Base-by-base conservation (phyloP, 192 early-diverging fungal species). In the Spizellomyces sp. region DNA sequence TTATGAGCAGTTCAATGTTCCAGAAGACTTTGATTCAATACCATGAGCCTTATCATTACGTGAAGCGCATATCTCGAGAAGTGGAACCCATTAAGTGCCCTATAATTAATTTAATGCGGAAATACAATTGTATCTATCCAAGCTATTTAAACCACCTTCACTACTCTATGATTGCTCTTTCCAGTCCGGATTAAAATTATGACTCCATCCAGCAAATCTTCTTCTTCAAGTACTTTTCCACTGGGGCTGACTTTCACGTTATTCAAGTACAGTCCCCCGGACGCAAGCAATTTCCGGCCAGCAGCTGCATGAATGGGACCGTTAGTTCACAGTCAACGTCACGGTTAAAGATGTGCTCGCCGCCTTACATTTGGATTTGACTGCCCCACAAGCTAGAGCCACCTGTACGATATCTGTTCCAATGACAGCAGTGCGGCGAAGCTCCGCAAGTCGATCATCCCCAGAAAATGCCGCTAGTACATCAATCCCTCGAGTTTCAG, bases 251-350 rank as follows among this genome's bases (percentile, higher is more conserved):
- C 75, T 48, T 89, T 79, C 36, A 66, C 47, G 64, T 91, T 88
- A 82, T 90, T 90, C 19, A 92, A 66, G 69, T 98, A 98, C 36
- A 98, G 74, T 0, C 96, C 96, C 17, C 95, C 93, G 5, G 86
- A 74, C 42, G 86, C 85, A 60, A 90, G 83, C 42, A 94, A 77
- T 55, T 95, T 92, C 46, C 89, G 79, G 0, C 93, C 92, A 46
- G 90, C 92, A 12, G 90, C 89, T 90, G 73, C 44, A 21, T 17
- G 62, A 67, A 42, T 15, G 52, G 10, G 47, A 19, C 5, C 4
- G 7, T 19, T 67, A 41, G 60, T 2, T 50, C 17, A 36, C 27
- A 0, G 27, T 36, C 27, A 3, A 36, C 27, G 27, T 36, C 21
- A 10, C 7, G 14, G 45, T 4, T 9, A 5, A 71, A 52, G 17